Evolutionary conservation across 495 filamentous ascomycete species (phyloP).

Genomic region (Aspergillus coremiiformis): DNA sequence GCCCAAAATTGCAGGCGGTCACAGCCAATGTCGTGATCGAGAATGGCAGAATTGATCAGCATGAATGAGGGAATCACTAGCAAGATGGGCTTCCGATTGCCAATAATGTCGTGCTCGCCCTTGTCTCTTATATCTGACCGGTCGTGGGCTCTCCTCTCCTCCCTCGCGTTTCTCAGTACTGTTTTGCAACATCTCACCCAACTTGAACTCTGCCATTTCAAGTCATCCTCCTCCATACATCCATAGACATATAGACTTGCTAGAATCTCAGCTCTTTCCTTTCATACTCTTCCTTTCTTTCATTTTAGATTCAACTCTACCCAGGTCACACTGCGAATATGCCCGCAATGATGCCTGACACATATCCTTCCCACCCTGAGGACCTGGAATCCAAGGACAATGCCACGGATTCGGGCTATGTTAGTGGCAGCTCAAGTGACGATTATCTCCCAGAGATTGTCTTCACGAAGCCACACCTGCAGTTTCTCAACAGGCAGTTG

Average conservation of each 20-base stretch:
- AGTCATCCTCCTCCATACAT: neutral
- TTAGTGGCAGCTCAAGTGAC: slow-evolving; percentile 60
- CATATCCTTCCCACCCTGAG: slow-evolving; percentile 37
- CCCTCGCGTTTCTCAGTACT: slow-evolving; percentile 7
- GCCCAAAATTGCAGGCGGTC: slow-evolving; percentile 29
- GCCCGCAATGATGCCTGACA: slow-evolving; percentile 34
- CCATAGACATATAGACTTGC: slow-evolving; percentile 4
- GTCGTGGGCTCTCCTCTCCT: slow-evolving; percentile 16
- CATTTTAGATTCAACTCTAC: slow-evolving; percentile 1
- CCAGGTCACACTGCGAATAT: slow-evolving; percentile 22
- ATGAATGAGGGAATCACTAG: slow-evolving; percentile 22
- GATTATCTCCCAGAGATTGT: slow-evolving; percentile 64
- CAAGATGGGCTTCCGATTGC: slow-evolving; percentile 15
- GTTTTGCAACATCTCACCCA: slow-evolving; percentile 9
- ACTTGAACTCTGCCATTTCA: slow-evolving; percentile 5
- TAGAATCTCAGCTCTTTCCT: slow-evolving; percentile 1
- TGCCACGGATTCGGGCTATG: slow-evolving; percentile 79
- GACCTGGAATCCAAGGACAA: slow-evolving; percentile 29
- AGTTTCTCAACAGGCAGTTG: slow-evolving; percentile 82
- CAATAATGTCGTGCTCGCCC: slow-evolving; percentile 34
- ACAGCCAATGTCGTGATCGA: slow-evolving; percentile 30
- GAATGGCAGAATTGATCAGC: slow-evolving; percentile 26
- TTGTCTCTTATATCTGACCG: slow-evolving; percentile 26
- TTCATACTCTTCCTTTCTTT: neutral
- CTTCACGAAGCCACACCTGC: slow-evolving; percentile 83